Base-by-base conservation (phyloP, 2,329 filamentous ascomycete genomes). In the Thelonectria olida region DNA sequence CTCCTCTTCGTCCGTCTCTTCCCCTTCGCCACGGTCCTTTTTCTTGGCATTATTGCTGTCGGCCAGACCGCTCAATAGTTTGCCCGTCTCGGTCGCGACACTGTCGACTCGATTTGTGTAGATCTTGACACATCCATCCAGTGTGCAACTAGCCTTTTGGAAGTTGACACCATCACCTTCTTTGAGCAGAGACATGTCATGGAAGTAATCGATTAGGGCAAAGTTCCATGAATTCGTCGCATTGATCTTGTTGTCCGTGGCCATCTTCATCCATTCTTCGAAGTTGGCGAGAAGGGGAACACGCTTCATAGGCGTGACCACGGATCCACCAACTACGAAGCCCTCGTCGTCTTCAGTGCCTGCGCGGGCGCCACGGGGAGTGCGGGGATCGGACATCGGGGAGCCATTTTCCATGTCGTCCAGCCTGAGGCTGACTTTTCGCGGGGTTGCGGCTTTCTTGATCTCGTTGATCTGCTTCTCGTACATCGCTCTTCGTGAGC, bases 201-300 rank as follows among this genome's bases (percentile, higher is more conserved):
- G 95, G 73, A 99, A 99, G 79, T 99, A 99, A 78, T 99, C 96
- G 75, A 99, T 99, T 17, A 99, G 86, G n/a, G 96, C 96, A 80
- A 99, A 98, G 78, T 98, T 98, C 96, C 96, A 99, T 27, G 94
- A 97, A 78, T 99, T 99, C 61, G 91, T 89, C 49, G 96, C 95
- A 76, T 98, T 99, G 84, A 99, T 99, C 79, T 96, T 96, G 81
- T 99, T 99, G 81, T 99, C 96, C 15, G 96, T 98, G 2, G 96
- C 96, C 93, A 99, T 97, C 84, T 98, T 99, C 93, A 99, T 98
- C 96, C 95, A 98, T 76, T 99, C 96, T 77, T 99, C 96, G 72
- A 98, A 99, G 79, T 99, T 99, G 73, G 96, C 96, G 55, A 99
- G 83, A 70, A 99, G 91, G 1, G 96, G 96, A 25, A 97, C 92